These are phyloP conservation scores for Lachnellula willkommii DNA, from an alignment of 2,329 filamentous ascomycete species.

Conservation along the genomic window DNA sequence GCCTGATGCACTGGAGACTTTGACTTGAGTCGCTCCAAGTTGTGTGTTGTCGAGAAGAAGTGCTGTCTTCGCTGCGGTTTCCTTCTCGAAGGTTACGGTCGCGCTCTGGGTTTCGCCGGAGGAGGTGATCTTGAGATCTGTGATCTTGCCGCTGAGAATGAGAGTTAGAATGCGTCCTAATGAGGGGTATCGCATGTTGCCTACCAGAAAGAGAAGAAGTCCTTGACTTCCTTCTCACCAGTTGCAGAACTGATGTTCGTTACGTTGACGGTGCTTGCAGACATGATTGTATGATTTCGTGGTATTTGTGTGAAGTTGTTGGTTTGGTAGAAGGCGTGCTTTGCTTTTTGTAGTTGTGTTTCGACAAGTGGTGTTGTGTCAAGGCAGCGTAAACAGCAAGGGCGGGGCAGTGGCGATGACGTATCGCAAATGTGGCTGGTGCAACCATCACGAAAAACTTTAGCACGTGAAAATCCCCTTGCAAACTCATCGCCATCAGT, in stretches of 20 bases:
- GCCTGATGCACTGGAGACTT: constrained; percentile 62
- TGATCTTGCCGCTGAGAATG: constrained; percentile 76
- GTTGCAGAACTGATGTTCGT: constrained; percentile 81
- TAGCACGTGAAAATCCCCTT: too few species aligned
- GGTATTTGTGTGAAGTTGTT: not conserved
- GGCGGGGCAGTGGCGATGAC: too few species aligned
- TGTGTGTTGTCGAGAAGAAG: constrained; percentile 96
- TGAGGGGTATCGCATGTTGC: constrained; percentile 25
- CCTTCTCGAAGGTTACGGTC: constrained; percentile 94
- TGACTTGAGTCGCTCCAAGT: constrained; percentile 80
- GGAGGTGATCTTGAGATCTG: constrained; percentile 68
- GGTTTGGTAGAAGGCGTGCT: too few species aligned
- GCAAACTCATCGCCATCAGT: too few species aligned
- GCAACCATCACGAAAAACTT: too few species aligned
- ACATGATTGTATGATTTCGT: constrained; percentile 20
- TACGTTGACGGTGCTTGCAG: constrained; percentile 66
- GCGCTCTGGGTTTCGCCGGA: constrained; percentile 69
- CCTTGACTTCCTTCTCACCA: constrained; percentile 82
- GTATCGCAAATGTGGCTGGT: not conserved
- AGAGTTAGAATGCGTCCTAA: constrained; percentile 16
- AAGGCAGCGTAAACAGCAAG: too few species aligned
- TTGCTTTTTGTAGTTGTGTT: too few species aligned
- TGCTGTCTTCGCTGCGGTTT: constrained; percentile 93
- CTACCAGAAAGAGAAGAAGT: constrained; percentile 97
- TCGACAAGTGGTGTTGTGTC: too few species aligned